phyloP scores from a whole-genome alignment of 805 yeast species.

The Pichia heedii region DNA sequence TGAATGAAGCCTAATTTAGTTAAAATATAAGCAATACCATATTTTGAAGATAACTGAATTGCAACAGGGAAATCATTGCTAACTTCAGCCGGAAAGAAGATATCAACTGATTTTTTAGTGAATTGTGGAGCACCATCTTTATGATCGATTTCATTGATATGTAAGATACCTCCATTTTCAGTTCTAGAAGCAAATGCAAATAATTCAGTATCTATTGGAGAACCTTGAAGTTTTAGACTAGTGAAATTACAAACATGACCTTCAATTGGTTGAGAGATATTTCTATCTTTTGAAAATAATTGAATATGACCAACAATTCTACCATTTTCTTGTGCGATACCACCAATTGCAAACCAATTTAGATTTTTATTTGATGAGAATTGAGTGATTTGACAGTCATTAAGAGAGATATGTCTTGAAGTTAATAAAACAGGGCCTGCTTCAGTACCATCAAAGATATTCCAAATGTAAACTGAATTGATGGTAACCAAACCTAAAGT shows the following conservation, averaged over 20 bases:
- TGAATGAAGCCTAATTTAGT: slow-evolving; percentile 97
- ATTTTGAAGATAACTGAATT: slow-evolving; percentile 74
- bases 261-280: slow-evolving; percentile 92
- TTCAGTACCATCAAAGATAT: slow-evolving; percentile 71
- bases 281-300: slow-evolving; percentile 77
- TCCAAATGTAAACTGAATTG: slow-evolving; percentile 67
- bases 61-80: slow-evolving; percentile 94
- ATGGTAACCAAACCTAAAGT: slow-evolving; percentile 81
- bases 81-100: slow-evolving; percentile 96
- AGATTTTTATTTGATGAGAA: slow-evolving; percentile 71
- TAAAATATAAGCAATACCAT: slow-evolving; percentile 79
- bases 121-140: slow-evolving; percentile 75
- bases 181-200: slow-evolving; percentile 90
- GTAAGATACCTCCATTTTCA: slow-evolving; percentile 76
- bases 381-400: slow-evolving; percentile 82
- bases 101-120: slow-evolving; percentile 82
- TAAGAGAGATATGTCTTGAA: slow-evolving; percentile 71
- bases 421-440: slow-evolving; percentile 77
- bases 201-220: slow-evolving; percentile 68
- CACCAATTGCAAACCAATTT: slow-evolving; percentile 93
- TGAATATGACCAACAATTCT: slow-evolving; percentile 95
- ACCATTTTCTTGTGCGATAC: slow-evolving; percentile 89
- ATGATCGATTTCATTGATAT: slow-evolving; percentile 94
- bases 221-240: slow-evolving; percentile 61
- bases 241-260: slow-evolving; percentile 96